Evolutionary conservation across 225 moss, liverwort and hornwort genomes (phyloP).

Genomic region (Asterella californica): DNA sequence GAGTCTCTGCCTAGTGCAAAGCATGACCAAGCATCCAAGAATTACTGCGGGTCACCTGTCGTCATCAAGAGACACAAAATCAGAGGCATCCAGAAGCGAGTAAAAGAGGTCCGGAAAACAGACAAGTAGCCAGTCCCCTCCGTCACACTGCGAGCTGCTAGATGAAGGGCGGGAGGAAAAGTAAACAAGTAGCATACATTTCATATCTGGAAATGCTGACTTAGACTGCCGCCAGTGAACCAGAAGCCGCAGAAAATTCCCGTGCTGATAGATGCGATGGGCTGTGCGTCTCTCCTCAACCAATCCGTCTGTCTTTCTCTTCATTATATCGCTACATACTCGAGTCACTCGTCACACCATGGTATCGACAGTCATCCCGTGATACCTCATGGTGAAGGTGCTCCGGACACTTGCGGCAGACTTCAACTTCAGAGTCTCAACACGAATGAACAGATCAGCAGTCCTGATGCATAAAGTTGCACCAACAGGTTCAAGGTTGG

Average conservation of each 20-base stretch:
- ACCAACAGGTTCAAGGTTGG: constrained; percentile 22
- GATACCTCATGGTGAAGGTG: neutral
- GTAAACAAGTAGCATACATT: constrained; percentile 17
- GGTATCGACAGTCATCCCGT: neutral
- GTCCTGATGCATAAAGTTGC: neutral
- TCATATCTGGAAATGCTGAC: neutral
- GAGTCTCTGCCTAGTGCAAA: constrained; percentile 4
- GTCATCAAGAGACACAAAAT: neutral
- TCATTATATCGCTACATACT: neutral
- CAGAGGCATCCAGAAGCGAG: neutral
- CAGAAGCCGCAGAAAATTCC: constrained; percentile 20
- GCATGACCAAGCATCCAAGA: constrained; percentile 20
- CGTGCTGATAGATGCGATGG: neutral
- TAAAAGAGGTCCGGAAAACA: neutral
- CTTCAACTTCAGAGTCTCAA: neutral
- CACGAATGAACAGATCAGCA: neutral
- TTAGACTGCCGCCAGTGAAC: constrained; percentile 19
- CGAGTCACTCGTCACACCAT: neutral
- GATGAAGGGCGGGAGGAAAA: neutral
- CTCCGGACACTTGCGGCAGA: neutral
- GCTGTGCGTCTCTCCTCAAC: neutral
- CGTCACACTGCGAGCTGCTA: neutral
- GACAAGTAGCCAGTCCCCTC: neutral
- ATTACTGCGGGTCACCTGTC: constrained; percentile 19
- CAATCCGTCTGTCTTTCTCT: neutral